Base-by-base conservation (phyloP, 2,329 filamentous ascomycete genomes). In the Venturia asperata region DNA sequence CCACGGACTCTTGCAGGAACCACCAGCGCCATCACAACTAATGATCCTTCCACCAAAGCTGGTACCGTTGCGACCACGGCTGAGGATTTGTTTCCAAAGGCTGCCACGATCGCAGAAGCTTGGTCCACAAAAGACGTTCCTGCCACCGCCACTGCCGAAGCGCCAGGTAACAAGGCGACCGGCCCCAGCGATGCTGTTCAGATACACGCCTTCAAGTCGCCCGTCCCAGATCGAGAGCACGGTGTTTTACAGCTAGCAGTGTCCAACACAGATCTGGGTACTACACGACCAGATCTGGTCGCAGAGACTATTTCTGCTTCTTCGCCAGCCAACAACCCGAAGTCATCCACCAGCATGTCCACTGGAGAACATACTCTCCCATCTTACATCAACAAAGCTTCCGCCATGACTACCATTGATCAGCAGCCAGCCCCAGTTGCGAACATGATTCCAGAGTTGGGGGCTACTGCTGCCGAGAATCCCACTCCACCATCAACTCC, bases 241-340 rank as follows among this genome's bases (percentile, higher is more conserved):
- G 30, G 21, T 58, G 30, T 58, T 37, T 37, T 19, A 58, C 27
- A 34, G 30, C 19, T 15, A 19, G 11, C 11, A 39, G 27, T 58
- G 52, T 34, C 27, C 52, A 58, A n/a, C 27, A 37, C 52, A 58
- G 52, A 58, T 58, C 30, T 58, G 10, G 27, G 52, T 37, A 37
- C 52, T 58, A 15, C n/a, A 58, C 52, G n/a, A 27, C 17, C 30
- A 58, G 52, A 58, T 58, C 52, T 58, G 27, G 52, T 37, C 52
- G 17, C 19, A 10, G 52, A 58, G 52, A 7, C 15, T 37, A 21
- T 10, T 37, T 58, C 19, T n/a, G n/a, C 52, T 21, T n/a, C 52
- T n/a, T 37, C 7, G 52, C 27, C 52, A 37, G 15, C 30, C 52
- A 4, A 34, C 17, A n/a, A 58, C 5, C 19, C 9, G 10, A 21